Evolutionary conservation across 768 basidiomycete genomes (phyloP).

Genomic region (Pluteus cervinus): DNA sequence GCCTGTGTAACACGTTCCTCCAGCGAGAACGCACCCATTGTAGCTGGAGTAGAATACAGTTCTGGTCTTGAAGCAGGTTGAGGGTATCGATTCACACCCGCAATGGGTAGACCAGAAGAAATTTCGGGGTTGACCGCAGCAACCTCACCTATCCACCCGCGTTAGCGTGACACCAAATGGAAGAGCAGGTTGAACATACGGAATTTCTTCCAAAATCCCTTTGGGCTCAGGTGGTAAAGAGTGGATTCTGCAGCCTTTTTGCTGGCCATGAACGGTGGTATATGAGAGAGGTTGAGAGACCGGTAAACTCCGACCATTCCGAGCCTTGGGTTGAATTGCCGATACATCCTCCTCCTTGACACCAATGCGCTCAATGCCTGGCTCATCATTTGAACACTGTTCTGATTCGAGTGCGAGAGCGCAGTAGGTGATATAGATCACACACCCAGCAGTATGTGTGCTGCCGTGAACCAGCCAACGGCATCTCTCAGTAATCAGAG

Average conservation of each 20-base stretch:
- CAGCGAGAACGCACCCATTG: conserved; percentile 54
- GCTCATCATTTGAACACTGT: too few species aligned
- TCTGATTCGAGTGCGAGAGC: too few species aligned
- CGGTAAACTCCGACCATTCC: too few species aligned
- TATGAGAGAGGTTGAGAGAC: too few species aligned
- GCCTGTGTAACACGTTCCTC: too few species aligned
- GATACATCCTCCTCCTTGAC: conserved; percentile 1
- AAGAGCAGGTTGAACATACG: conserved; percentile 40
- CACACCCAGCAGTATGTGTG: too few species aligned
- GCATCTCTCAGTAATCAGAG: too few species aligned
- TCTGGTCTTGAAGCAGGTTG: conserved; percentile 88
- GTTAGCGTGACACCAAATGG: conserved; percentile 2
- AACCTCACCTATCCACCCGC: conserved; percentile 57
- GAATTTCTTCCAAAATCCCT: conserved; percentile 97
- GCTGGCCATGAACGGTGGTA: conserved; percentile 51
- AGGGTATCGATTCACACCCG: conserved; percentile 69
- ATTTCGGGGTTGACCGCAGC: conserved; percentile 86
- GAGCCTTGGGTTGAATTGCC: too few species aligned
- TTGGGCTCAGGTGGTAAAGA: conserved; percentile 81
- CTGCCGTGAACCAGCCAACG: too few species aligned
- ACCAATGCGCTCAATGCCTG: neutral
- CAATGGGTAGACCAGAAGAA: conserved; percentile 81
- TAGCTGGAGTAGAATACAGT: conserved; percentile 81
- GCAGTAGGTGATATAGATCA: too few species aligned
- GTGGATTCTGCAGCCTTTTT: conserved; percentile 84